A percentile compares a stretch with the other conserved stretches of the same genome.
phyloP scores from a whole-genome alignment of 2,329 filamentous ascomycete genomes.

The Hymenotorrendiella dingleyae region DNA sequence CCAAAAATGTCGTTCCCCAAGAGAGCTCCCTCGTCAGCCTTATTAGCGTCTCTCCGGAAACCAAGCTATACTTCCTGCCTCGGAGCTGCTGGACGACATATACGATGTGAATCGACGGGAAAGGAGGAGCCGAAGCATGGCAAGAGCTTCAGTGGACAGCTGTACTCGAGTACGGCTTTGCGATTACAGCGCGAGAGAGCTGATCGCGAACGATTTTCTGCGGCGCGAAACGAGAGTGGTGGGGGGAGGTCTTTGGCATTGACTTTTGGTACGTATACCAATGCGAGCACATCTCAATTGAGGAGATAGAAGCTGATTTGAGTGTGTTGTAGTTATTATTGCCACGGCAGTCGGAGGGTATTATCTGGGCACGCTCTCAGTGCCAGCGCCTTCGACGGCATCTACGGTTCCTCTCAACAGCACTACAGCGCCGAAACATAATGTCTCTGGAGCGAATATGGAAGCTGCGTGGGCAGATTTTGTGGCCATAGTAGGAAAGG shows the following conservation, averaged over 20 bases:
- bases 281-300: too few species aligned
- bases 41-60: conserved; percentile 18
- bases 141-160: conserved; percentile 48
- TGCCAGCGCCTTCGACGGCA: conserved; percentile 42
- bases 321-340: conserved; percentile 21
- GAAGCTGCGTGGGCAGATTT: conserved; percentile 68
- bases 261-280: conserved; percentile 44
- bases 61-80: conserved; percentile 16
- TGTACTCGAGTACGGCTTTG: conserved; percentile 52
- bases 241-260: conserved; percentile 43
- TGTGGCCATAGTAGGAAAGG: conserved; percentile 54
- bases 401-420: conserved; percentile 56
- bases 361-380: conserved; percentile 52
- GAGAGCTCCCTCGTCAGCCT: conserved; percentile 21
- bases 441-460: conserved; percentile 55
- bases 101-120: conserved; percentile 25
- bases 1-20: conserved; percentile 20
- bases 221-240: conserved; percentile 34
- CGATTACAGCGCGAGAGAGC: conserved; percentile 49
- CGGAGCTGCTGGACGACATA: conserved; percentile 9
- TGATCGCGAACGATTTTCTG: conserved; percentile 46
- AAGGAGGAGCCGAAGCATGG: conserved; percentile 17
- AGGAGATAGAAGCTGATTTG: conserved; percentile 1
- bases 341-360: conserved; percentile 35
- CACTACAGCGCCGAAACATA: conserved; percentile 47